A percentile compares a stretch with the other conserved stretches of the same genome.
Conservation (phyloP, 176 grass and related monocot genomes). For the Dendrocalamus sinicus region DNA sequence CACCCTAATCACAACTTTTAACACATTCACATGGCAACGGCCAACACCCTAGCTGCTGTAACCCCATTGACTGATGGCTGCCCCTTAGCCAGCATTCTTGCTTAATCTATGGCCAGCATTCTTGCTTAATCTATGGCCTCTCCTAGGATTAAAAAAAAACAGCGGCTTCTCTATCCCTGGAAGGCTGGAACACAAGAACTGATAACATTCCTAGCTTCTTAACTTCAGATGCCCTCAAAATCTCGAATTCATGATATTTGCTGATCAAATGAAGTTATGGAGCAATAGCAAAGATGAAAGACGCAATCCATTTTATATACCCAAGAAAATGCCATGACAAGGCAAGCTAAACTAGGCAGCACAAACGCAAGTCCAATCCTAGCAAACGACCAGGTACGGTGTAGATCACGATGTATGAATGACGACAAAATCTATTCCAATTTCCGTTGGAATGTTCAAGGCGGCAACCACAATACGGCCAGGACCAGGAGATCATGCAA, state of each 20-base stretch:
- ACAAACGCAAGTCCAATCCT: neutral
- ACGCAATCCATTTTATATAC: neutral
- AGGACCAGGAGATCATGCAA: neutral
- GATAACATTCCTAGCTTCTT: neutral
- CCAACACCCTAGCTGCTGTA: too few species aligned
- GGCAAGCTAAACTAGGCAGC: neutral
- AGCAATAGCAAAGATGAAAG: neutral
- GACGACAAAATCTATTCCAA: conserved; percentile 36
- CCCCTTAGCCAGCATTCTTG: too few species aligned
- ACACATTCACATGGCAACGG: too few species aligned
- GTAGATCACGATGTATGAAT: conserved; percentile 26
- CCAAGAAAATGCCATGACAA: neutral
- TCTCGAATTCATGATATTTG: neutral
- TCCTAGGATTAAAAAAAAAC: too few species aligned
- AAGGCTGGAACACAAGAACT: too few species aligned
- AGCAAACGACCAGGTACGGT: neutral
- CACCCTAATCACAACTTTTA: too few species aligned
- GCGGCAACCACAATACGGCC: conserved; percentile 26
- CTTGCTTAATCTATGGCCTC: too few species aligned
- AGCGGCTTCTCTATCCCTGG: too few species aligned
- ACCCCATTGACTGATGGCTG: too few species aligned
- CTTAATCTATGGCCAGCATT: too few species aligned
- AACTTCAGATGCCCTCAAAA: neutral
- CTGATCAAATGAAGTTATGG: neutral
- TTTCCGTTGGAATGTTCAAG: conserved; percentile 32